These are phyloP conservation scores for Hypoxylon rubiginosum DNA, from an alignment of 2,329 filamentous ascomycete genomes.

Conservation along the genomic window DNA sequence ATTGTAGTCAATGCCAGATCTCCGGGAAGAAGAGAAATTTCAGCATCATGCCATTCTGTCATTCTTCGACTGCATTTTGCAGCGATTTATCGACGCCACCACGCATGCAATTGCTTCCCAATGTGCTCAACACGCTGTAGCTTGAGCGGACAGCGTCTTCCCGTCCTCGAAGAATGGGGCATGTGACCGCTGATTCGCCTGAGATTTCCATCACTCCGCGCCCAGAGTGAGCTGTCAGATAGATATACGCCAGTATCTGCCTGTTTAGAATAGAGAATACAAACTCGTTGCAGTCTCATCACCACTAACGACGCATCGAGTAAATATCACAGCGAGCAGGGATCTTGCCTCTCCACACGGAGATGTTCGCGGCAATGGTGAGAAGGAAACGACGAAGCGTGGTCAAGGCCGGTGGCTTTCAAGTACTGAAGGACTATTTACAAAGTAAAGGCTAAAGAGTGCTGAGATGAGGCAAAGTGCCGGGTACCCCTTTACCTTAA, in stretches of 20 bases:
- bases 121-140: background rate
- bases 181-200: background rate
- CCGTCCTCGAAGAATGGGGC: background rate
- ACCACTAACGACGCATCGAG: background rate
- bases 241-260: slow-evolving; percentile 4
- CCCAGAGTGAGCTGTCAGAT: background rate
- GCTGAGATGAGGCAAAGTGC: background rate
- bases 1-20: background rate
- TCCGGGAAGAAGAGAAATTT: background rate
- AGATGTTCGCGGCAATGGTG: background rate
- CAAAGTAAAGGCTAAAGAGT: background rate
- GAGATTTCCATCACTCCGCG: background rate
- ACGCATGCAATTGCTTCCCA: background rate
- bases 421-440: background rate
- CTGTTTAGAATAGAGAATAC: background rate
- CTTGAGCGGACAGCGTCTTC: background rate
- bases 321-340: background rate
- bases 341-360: background rate
- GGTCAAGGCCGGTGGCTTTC: background rate
- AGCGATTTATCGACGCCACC: slow-evolving; percentile 17
- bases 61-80: slow-evolving; percentile 7
- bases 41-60: background rate
- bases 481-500: background rate
- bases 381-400: background rate
- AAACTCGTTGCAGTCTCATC: background rate